Evolutionary conservation across 768 basidiomycete genomes (phyloP).

Genomic region (Agaricus sinodeliciosus): DNA sequence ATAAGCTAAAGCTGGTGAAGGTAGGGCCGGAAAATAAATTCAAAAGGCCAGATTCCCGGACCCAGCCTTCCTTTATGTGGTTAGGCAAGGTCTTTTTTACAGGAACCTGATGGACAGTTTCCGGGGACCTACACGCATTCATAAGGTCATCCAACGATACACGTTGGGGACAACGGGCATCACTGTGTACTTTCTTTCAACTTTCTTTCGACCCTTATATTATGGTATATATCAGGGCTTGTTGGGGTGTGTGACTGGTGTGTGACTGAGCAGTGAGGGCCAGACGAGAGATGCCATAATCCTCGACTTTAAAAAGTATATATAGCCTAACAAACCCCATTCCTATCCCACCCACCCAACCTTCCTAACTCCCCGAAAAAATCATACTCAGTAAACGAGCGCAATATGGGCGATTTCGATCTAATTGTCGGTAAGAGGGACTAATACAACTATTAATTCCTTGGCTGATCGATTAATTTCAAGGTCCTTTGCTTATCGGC

Average conservation of each 20-base stretch:
- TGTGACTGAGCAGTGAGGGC: too few relatives aligned
- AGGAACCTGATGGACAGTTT: neutral
- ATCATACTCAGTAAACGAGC: neutral
- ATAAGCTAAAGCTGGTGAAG: too few relatives aligned
- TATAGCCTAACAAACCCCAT: neutral
- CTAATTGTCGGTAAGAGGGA: constrained; percentile 3
- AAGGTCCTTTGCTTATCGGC: constrained; percentile 26
- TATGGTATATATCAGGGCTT: too few relatives aligned
- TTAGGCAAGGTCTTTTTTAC: too few relatives aligned
- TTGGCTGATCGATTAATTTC: neutral
- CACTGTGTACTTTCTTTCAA: neutral
- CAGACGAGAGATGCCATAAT: constrained; percentile 3
- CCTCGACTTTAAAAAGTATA: neutral
- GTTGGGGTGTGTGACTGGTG: too few relatives aligned
- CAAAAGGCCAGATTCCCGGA: too few relatives aligned
- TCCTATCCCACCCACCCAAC: neutral
- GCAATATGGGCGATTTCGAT: constrained; percentile 19
- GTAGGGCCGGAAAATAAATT: too few relatives aligned
- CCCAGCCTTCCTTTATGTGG: too few relatives aligned
- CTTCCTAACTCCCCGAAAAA: neutral
- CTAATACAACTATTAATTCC: neutral
- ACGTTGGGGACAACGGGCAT: neutral
- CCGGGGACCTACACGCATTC: neutral
- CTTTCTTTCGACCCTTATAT: neutral
- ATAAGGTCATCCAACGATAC: neutral